Percentiles rank a stretch among this genome's conserved stretches.
Conservation (phyloP, 148 eudicot genomes). For the Silene conica region DNA sequence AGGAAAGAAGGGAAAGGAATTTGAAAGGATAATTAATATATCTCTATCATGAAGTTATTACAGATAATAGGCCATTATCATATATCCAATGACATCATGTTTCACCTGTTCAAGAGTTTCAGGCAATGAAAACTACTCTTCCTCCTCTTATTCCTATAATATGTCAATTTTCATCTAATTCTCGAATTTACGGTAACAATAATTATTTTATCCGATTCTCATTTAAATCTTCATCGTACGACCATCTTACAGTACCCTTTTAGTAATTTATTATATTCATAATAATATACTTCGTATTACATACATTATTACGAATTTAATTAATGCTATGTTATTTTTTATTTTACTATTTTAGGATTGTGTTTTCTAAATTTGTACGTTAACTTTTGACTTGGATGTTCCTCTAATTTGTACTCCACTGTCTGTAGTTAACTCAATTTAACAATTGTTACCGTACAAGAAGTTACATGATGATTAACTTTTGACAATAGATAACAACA, state of each 20-base stretch:
- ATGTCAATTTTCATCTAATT: not conserved
- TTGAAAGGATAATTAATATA: not conserved
- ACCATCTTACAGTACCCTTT: too few species aligned
- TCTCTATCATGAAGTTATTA: constrained; percentile 20
- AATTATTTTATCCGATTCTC: too few species aligned
- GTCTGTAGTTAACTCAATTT: not conserved
- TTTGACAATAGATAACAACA: not conserved
- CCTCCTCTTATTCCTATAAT: not conserved
- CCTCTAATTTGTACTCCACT: not conserved
- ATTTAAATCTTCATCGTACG: too few species aligned
- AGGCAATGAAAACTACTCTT: constrained; percentile 11
- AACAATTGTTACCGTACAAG: not conserved
- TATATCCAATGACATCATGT: constrained; percentile 10
- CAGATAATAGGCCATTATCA: constrained; percentile 20
- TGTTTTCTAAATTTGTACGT: not conserved
- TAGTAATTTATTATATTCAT: too few species aligned
- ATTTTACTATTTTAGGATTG: not conserved
- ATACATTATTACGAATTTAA: constrained; percentile 1
- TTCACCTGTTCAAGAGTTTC: constrained; percentile 5
- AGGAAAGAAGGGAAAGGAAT: not conserved
- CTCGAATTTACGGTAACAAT: not conserved
- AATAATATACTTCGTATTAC: not conserved
- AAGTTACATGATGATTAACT: not conserved
- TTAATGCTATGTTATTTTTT: not conserved
- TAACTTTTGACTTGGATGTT: constrained; percentile 1